Conservation (phyloP, 805 yeast species). For the Candida coquimbonensis region DNA sequence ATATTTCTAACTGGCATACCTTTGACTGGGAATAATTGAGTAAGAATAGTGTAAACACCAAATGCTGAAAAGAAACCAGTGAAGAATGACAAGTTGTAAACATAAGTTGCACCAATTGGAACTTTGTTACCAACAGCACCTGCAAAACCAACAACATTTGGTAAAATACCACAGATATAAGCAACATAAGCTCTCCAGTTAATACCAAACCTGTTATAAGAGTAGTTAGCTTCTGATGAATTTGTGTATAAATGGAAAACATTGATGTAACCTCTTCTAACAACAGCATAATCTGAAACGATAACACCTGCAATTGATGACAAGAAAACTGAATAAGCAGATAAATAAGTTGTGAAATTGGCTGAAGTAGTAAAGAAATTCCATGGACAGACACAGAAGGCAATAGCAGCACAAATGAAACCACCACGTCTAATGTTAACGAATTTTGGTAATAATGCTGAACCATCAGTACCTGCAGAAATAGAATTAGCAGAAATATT, state of each 20-base stretch:
- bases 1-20: constrained; percentile 36
- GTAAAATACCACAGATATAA: constrained; percentile 71
- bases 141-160: constrained; percentile 83
- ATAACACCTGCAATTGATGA: constrained; percentile 79
- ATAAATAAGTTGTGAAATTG: constrained; percentile 70
- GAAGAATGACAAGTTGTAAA: constrained; percentile 70
- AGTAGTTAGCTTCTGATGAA: constrained; percentile 38
- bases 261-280: constrained; percentile 65
- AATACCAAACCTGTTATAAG: constrained; percentile 54
- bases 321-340: constrained; percentile 77
- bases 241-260: constrained; percentile 59
- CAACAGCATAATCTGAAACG: constrained; percentile 58
- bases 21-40: constrained; percentile 44
- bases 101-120: constrained; percentile 69
- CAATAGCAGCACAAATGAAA: constrained; percentile 65
- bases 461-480: constrained; percentile 67
- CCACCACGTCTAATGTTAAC: constrained; percentile 77
- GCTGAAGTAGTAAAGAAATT: constrained; percentile 61
- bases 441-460: constrained; percentile 57
- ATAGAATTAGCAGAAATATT: constrained; percentile 68
- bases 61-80: constrained; percentile 64
- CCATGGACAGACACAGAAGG: constrained; percentile 79
- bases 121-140: constrained; percentile 76
- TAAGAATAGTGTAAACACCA: constrained; percentile 45
- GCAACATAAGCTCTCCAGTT: constrained; percentile 85